These are phyloP conservation scores for Exophiala xenobiotica DNA, from an alignment of 2,329 filamentous ascomycete species.

Conservation along the genomic window DNA sequence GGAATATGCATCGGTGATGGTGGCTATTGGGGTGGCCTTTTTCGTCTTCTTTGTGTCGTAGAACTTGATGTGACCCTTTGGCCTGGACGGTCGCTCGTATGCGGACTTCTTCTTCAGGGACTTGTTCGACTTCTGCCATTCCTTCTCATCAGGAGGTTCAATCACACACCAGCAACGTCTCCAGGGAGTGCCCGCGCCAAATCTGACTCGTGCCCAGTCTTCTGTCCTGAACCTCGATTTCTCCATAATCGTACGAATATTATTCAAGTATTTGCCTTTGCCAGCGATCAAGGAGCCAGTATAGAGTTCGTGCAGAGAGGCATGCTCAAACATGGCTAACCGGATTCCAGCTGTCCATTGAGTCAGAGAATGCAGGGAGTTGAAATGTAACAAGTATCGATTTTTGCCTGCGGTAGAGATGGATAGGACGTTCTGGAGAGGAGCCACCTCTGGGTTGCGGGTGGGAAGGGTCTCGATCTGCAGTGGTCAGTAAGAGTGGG, in stretches of 20 bases:
- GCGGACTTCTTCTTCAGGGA: conserved; percentile 75
- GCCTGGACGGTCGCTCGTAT: conserved; percentile 71
- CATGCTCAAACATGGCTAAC: conserved; percentile 90
- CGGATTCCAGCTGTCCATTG: conserved; percentile 97
- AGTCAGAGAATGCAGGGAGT: conserved; percentile 84
- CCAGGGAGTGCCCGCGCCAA: conserved; percentile 95
- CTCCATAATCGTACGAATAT: conserved; percentile 86
- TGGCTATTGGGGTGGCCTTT: conserved; percentile 85
- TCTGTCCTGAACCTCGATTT: conserved; percentile 73
- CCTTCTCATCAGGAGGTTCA: conserved; percentile 88
- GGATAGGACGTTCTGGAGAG: conserved; percentile 90
- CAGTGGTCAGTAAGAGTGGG: conserved; percentile 31
- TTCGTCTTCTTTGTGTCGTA: conserved; percentile 93
- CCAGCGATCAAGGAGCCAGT: conserved; percentile 93
- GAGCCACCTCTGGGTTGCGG: conserved; percentile 70
- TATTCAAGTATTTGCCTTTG: conserved; percentile 85
- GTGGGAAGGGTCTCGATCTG: conserved; percentile 89
- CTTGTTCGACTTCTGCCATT: conserved; percentile 79
- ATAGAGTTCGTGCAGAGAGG: conserved; percentile 91
- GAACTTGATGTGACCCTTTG: conserved; percentile 91
- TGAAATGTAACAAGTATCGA: conserved; percentile 93
- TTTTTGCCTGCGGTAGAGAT: conserved; percentile 95
- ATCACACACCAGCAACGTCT: conserved; percentile 96
- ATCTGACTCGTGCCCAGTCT: conserved; percentile 92
- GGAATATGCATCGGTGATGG: conserved; percentile 84